phyloP scores from a whole-genome alignment of 148 eudicot species.

The Camellia japonica region DNA sequence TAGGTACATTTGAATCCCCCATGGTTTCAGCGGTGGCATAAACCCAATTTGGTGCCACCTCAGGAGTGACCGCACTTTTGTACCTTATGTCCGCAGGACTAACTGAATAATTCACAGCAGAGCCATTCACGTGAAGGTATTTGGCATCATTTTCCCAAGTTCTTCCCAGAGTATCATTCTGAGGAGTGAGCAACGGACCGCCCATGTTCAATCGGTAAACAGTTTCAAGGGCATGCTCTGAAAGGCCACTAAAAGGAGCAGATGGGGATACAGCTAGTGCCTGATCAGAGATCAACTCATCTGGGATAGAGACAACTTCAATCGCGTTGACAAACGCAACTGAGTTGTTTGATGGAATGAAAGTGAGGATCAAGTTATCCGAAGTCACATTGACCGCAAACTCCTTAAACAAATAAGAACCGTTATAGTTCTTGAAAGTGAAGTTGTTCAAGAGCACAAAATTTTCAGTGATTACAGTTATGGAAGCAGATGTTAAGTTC shows the following conservation, averaged over 20 bases:
- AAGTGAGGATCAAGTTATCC: slow-evolving; percentile 41
- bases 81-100: slow-evolving; percentile 55
- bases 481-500: slow-evolving; percentile 51
- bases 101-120: slow-evolving; percentile 60
- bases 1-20: slow-evolving; percentile 70
- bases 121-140: slow-evolving; percentile 75
- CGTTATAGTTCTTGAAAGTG: slow-evolving; percentile 52
- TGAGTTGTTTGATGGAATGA: slow-evolving; percentile 74
- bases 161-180: slow-evolving; percentile 81
- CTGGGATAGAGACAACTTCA: slow-evolving; percentile 78
- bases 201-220: slow-evolving; percentile 83
- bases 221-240: slow-evolving; percentile 59
- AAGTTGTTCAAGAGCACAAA: slow-evolving; percentile 77
- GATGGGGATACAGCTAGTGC: slow-evolving; percentile 43
- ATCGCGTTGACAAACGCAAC: slow-evolving; percentile 79
- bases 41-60: slow-evolving; percentile 74
- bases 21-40: slow-evolving; percentile 76
- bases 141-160: slow-evolving; percentile 72
- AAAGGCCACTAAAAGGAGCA: slow-evolving; percentile 47
- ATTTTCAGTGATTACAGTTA: slow-evolving; percentile 68
- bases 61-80: slow-evolving; percentile 37
- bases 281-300: slow-evolving; percentile 56
- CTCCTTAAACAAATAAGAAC: slow-evolving; percentile 70
- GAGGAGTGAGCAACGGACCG: slow-evolving; percentile 68
- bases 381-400: slow-evolving; percentile 68